phyloP scores from a whole-genome alignment of 192 early-diverging fungal species.

The Coemansia asiatica region DNA sequence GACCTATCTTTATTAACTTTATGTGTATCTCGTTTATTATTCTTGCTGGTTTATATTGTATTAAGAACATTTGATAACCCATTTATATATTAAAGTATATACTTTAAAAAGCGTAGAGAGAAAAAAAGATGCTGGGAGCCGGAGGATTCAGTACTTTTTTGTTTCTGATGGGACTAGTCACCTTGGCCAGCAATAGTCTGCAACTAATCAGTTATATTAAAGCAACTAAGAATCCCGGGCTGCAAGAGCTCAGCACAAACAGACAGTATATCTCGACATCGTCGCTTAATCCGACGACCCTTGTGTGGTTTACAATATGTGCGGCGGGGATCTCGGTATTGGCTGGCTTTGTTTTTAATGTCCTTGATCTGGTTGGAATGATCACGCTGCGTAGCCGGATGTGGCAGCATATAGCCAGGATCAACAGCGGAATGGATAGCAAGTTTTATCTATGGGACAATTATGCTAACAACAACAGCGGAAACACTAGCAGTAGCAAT shows the following conservation, averaged over 20 bases:
- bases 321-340: conserved; percentile 18
- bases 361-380: conserved; percentile 44
- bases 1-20: no score
- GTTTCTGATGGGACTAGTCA: conserved; percentile 31
- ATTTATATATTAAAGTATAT: not conserved
- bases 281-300: conserved; percentile 7
- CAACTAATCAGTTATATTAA: conserved; percentile 23
- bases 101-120: no score
- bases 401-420: conserved; percentile 30
- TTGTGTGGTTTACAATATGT: conserved; percentile 15
- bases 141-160: conserved; percentile 39
- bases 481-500: no score
- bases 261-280: not conserved
- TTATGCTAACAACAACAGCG: not conserved
- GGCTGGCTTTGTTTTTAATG: conserved; percentile 12
- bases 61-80: no score
- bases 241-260: not conserved
- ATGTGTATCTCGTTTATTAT: no score
- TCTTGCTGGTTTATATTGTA: no score
- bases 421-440: conserved; percentile 7
- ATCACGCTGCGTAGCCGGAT: conserved; percentile 42
- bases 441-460: conserved; percentile 3
- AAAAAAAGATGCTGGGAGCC: conserved; percentile 17
- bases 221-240: conserved; percentile 5
- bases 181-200: conserved; percentile 22